Evolutionary conservation across 768 basidiomycete species (phyloP).

Genomic region (Russula compacta): DNA sequence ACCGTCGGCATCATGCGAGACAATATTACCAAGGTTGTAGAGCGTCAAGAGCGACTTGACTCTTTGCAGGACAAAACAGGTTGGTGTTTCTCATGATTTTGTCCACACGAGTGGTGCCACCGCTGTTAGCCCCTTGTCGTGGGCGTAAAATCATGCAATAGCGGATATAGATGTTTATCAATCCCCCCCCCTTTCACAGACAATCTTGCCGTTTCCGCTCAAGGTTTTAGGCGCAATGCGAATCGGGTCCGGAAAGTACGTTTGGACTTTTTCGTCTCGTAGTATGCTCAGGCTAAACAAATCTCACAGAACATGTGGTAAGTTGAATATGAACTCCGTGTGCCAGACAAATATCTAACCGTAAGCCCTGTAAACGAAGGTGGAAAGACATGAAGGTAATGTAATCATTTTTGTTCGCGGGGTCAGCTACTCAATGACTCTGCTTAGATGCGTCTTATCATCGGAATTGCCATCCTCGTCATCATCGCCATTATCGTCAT

Average conservation of each 20-base stretch:
- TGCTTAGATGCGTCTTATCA: constrained; percentile 89
- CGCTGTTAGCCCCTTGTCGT: not conserved
- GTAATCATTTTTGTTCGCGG: constrained; percentile 10
- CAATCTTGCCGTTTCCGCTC: constrained; percentile 95
- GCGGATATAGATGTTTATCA: not conserved
- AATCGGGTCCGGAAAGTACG: constrained; percentile 94
- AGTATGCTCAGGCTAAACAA: constrained; percentile 4
- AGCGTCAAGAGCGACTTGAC: constrained; percentile 90
- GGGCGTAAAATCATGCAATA: not conserved
- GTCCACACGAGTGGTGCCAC: not conserved
- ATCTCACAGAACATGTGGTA: constrained; percentile 79
- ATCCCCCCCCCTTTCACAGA: constrained; percentile 44
- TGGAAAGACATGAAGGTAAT: constrained; percentile 97
- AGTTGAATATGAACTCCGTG: constrained; percentile 25
- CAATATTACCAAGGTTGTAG: constrained; percentile 93
- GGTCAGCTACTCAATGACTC: constrained; percentile 4
- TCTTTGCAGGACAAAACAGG: constrained; percentile 97
- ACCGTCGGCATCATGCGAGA: constrained; percentile 98
- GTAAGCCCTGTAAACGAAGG: constrained; percentile 34
- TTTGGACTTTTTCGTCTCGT: constrained; percentile 13
- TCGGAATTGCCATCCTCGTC: constrained; percentile 79
- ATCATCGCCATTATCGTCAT: constrained; percentile 96
- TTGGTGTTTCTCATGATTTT: constrained; percentile 32
- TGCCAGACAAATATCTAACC: not conserved
- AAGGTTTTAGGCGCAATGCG: constrained; percentile 95